Evolutionary conservation across 2,329 filamentous ascomycete genomes (phyloP).

Genomic region (Colletotrichum endophyticum): DNA sequence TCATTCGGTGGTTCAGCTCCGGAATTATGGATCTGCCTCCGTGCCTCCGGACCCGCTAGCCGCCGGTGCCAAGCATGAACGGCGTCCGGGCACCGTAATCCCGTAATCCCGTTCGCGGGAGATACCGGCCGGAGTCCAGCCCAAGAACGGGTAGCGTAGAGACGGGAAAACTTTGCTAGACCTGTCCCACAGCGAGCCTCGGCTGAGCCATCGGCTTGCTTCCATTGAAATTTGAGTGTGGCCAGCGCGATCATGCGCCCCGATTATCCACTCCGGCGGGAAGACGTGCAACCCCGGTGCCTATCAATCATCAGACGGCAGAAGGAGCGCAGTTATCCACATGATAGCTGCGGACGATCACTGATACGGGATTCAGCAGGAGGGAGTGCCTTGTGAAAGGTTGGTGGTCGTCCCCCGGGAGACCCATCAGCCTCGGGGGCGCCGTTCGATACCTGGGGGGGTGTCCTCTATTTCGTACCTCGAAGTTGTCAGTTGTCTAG

Average conservation of each 20-base stretch:
- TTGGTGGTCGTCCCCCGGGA: neutral
- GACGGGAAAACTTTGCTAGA: neutral
- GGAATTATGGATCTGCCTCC: neutral
- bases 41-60: neutral
- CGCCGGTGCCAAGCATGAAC: neutral
- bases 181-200: neutral
- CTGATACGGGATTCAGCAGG: neutral
- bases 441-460: neutral
- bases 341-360: neutral
- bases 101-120: neutral
- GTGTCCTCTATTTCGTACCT: neutral
- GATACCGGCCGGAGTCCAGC: neutral
- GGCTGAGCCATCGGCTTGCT: neutral
- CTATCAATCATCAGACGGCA: neutral
- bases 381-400: neutral
- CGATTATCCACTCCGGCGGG: constrained; percentile 13
- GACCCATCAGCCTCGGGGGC: neutral
- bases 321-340: neutral
- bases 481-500: neutral
- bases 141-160: neutral
- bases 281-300: constrained; percentile 12
- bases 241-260: constrained; percentile 10
- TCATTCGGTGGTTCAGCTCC: neutral
- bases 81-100: neutral
- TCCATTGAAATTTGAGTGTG: neutral